Conservation (phyloP, 2,329 filamentous ascomycete genomes). For the Sporothrix luriei region DNA sequence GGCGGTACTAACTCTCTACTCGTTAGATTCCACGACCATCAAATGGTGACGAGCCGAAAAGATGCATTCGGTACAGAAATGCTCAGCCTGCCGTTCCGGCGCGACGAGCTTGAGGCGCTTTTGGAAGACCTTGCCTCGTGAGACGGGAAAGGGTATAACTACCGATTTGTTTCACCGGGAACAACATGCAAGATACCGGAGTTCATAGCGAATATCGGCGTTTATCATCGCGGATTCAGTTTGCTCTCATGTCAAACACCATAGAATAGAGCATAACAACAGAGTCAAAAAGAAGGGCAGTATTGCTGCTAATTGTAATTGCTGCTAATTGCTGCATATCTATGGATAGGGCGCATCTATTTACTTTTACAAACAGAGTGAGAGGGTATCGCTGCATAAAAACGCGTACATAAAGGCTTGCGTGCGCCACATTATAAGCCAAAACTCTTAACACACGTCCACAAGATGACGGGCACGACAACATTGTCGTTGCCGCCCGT, state of each 20-base stretch:
- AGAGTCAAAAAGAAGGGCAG: background rate
- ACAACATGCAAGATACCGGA: background rate
- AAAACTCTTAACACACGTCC: slow-evolving; percentile 84
- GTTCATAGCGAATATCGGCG: background rate
- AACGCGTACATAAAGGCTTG: background rate
- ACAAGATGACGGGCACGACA: slow-evolving; percentile 88
- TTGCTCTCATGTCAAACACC: background rate
- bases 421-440: slow-evolving; percentile 49
- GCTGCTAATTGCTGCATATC: background rate
- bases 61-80: slow-evolving; percentile 84
- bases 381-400: background rate
- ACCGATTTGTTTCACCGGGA: background rate
- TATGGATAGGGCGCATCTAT: background rate
- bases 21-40: slow-evolving; percentile 85
- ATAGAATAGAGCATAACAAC: background rate
- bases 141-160: background rate
- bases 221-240: background rate
- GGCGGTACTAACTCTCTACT: background rate
- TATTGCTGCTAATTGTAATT: background rate
- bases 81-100: slow-evolving; percentile 79
- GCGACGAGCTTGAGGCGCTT: slow-evolving; percentile 85
- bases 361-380: background rate
- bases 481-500: slow-evolving; percentile 99
- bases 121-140: slow-evolving; percentile 69
- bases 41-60: slow-evolving; percentile 90